These are phyloP conservation scores for Quercus aquifolioides DNA, from an alignment of 306 rosid species.

Conservation along the genomic window DNA sequence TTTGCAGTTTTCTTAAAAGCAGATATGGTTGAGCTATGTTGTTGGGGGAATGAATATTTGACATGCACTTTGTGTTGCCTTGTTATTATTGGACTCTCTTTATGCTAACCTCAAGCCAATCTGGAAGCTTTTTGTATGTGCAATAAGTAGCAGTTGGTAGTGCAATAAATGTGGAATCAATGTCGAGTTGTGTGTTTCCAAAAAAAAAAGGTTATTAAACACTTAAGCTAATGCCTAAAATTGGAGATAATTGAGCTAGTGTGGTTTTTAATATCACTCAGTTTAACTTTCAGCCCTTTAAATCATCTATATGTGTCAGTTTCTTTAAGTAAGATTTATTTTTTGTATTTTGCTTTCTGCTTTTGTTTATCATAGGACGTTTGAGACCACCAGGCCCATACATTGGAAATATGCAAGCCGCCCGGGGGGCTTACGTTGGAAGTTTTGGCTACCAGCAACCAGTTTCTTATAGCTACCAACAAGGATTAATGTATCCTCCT, in stretches of 20 bases:
- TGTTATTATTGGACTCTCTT: not conserved
- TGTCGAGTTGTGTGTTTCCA: not conserved
- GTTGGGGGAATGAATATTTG: not conserved
- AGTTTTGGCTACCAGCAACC: conserved; percentile 85
- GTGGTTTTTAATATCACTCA: not conserved
- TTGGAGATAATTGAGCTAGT: not conserved
- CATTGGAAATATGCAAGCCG: conserved; percentile 55
- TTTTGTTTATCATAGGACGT: conserved; percentile 53
- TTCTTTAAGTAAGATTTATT: not conserved
- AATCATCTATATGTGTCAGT: not conserved
- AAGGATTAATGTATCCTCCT: conserved; percentile 78
- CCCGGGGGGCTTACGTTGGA: conserved; percentile 67
- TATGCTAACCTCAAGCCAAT: not conserved
- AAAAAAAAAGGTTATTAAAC: not conserved
- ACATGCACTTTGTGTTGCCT: not conserved
- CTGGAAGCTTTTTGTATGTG: not conserved
- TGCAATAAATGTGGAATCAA: not conserved
- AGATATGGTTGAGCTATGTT: not conserved
- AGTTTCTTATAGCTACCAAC: conserved; percentile 71
- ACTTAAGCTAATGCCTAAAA: not conserved
- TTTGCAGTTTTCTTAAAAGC: not conserved
- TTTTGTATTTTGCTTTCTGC: not conserved
- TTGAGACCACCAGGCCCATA: conserved; percentile 59
- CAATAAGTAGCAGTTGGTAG: not conserved
- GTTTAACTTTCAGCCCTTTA: not conserved